Conservation (phyloP, 108 stramenopile species). For the Nannochloropsis granulata region DNA sequence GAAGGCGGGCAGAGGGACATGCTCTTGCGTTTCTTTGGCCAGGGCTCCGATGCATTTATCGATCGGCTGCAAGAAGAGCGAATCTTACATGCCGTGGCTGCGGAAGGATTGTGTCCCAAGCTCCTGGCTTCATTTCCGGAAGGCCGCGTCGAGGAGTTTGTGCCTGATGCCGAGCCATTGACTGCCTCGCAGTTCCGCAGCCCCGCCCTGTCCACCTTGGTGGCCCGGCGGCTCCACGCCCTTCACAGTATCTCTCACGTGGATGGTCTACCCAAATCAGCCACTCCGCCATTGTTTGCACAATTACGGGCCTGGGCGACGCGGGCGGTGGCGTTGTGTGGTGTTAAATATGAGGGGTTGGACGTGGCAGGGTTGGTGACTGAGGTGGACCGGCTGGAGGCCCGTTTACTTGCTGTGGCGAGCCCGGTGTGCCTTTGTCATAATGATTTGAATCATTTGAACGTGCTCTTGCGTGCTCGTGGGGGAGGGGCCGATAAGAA, state of each 20-base stretch:
- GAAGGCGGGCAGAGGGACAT: background rate
- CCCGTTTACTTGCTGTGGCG: background rate
- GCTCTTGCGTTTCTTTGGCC: conserved; percentile 25
- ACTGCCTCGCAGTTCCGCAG: background rate
- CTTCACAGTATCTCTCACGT: background rate
- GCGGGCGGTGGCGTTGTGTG: background rate
- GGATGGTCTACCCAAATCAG: background rate
- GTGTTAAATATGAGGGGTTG: conserved; percentile 1
- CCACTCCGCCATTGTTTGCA: background rate
- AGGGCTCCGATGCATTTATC: conserved; percentile 33
- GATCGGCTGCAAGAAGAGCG: conserved; percentile 17
- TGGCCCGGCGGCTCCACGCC: background rate
- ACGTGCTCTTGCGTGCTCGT: conserved; percentile 7
- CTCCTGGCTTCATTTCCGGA: conserved; percentile 31
- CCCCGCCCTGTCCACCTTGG: background rate
- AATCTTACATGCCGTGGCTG: conserved; percentile 28
- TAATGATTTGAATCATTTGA: conserved; percentile 41
- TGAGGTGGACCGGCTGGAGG: conserved; percentile 4
- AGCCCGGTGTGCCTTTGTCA: conserved; percentile 37
- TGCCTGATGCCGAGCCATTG: background rate
- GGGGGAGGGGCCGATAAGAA: background rate
- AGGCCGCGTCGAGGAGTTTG: conserved; percentile 39
- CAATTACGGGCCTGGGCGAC: background rate
- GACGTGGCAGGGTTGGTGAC: conserved; percentile 9
- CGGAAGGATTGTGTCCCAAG: conserved; percentile 28